Conservation (phyloP, 148 eudicot species). For the Rhododendron williamsianum region DNA sequence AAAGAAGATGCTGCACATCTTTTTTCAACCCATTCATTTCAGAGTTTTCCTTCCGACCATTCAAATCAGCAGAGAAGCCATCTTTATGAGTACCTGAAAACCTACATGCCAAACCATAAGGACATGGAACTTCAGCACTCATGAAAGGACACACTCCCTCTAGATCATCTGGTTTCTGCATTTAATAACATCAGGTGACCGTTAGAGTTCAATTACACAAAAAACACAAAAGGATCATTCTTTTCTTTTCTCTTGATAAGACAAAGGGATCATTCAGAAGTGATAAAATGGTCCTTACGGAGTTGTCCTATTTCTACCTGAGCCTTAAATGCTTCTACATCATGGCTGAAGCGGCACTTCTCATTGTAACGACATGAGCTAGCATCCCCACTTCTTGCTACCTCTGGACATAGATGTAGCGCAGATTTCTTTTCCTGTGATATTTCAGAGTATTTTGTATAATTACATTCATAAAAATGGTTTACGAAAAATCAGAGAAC, state of each 20-base stretch:
- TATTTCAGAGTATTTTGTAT: background rate
- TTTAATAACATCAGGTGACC: slow-evolving; percentile 7
- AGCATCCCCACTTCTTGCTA: slow-evolving; percentile 64
- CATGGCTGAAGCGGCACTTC: slow-evolving; percentile 87
- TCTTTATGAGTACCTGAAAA: slow-evolving; percentile 64
- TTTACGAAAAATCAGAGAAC: background rate
- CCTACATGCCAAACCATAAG: slow-evolving; percentile 82
- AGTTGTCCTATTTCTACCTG: slow-evolving; percentile 33
- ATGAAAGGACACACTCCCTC: slow-evolving; percentile 81
- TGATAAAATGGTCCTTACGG: background rate
- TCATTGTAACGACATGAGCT: slow-evolving; percentile 57
- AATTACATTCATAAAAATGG: background rate
- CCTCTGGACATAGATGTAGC: slow-evolving; percentile 57
- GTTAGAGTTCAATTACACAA: background rate
- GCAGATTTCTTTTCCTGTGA: slow-evolving; percentile 68
- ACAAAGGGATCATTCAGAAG: background rate
- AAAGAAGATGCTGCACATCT: slow-evolving; percentile 86
- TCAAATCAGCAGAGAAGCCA: slow-evolving; percentile 24
- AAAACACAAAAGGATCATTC: background rate
- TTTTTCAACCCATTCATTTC: slow-evolving; percentile 74
- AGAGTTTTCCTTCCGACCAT: slow-evolving; percentile 25
- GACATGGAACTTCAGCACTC: slow-evolving; percentile 48
- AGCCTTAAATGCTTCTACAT: slow-evolving; percentile 71
- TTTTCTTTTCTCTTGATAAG: background rate
- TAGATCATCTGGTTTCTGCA: slow-evolving; percentile 81